Evolutionary conservation across 805 yeast species (phyloP), one percentile per base, ranked within the genome.

Genomic region (Candida pini): DNA sequence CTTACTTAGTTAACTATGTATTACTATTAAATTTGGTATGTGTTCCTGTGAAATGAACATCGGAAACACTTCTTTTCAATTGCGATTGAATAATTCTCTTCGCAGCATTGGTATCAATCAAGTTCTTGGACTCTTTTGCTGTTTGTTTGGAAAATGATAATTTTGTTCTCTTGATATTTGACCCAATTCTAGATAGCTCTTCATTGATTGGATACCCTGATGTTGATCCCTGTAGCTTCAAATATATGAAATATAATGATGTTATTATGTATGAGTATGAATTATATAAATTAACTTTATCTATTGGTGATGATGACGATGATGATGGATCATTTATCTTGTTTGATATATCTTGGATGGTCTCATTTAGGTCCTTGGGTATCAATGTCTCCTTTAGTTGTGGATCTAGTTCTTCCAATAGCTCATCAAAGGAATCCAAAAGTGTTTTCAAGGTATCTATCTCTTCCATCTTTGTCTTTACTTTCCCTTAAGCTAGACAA

Each of bases 181-280:
- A 50, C 53, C 81, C 82, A 26, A 84, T 79, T 41, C 88, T 64
- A 6, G 63, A 66, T 34, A 85, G 61, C 49, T 83, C 94, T 20
- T 61, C 61, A 78, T 79, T 76, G 15, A 87, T 71, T 2, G 81
- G 78, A 45, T 81, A 86, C 6, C 58, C 53, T 6, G 31, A 38
- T 38, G 78, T 73, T 12, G 66, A 55, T 1, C 90, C 90, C 12
- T 59, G 59, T 0, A 77, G 50, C 43, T 81, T 78, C 38, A 81
- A 54, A 47, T 77, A 73, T 4, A 81, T 69, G 54, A 72, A 80
- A 36, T 76, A 60, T 15, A 77, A 49, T 0, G 87, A 77, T 8
- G 76, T 63, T 18, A 78, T 45, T 2, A 74, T 62, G 53, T 80
- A 79, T 9, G 79, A 64, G 39, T 57, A 56, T 4, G 59, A 44